These are phyloP conservation scores for Peronospora belbahrii DNA, from an alignment of 352 stramenopile genomes.

Conservation along the genomic window DNA sequence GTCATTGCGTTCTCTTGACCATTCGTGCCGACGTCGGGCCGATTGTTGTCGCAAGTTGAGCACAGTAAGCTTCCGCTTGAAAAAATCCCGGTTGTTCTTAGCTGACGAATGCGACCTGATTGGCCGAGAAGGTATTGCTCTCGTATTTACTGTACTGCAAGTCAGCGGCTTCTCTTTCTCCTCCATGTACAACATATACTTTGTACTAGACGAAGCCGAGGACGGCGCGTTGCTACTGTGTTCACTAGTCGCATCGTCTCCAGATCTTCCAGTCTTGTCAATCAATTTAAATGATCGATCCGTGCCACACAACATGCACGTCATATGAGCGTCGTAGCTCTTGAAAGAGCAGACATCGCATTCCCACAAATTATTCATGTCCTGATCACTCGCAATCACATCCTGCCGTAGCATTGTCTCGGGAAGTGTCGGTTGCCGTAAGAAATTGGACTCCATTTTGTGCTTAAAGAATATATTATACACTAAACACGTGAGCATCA, in stretches of 20 bases:
- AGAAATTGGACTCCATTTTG: conserved; percentile 66
- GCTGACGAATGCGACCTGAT: conserved; percentile 20
- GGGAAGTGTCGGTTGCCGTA: conserved; percentile 57
- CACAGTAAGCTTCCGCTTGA: conserved; percentile 73
- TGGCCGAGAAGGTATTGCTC: conserved; percentile 6
- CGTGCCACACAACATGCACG: conserved; percentile 86
- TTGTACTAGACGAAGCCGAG: conserved; percentile 32
- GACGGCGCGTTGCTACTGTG: conserved; percentile 31
- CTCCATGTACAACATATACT: conserved; percentile 69
- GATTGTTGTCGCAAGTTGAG: conserved; percentile 78
- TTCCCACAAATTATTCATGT: conserved; percentile 82
- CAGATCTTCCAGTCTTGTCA: conserved; percentile 29
- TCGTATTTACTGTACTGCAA: conserved; percentile 17
- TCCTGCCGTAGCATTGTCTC: conserved; percentile 84
- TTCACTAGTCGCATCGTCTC: conserved; percentile 32
- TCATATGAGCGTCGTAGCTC: conserved; percentile 82
- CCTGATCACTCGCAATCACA: conserved; percentile 82
- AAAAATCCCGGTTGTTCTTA: conserved; percentile 52
- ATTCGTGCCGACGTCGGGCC: conserved; percentile 77
- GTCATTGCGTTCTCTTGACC: conserved; percentile 67
- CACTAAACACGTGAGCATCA: conserved; percentile 82
- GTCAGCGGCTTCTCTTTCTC: conserved; percentile 47
- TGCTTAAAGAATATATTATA: conserved; percentile 88
- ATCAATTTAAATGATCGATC: conserved; percentile 68
- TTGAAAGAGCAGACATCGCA: conserved; percentile 92